A percentile compares a stretch with the other conserved stretches of the same genome.
Conservation (phyloP, 257 asterid genomes). For the Jasminum sambac region DNA sequence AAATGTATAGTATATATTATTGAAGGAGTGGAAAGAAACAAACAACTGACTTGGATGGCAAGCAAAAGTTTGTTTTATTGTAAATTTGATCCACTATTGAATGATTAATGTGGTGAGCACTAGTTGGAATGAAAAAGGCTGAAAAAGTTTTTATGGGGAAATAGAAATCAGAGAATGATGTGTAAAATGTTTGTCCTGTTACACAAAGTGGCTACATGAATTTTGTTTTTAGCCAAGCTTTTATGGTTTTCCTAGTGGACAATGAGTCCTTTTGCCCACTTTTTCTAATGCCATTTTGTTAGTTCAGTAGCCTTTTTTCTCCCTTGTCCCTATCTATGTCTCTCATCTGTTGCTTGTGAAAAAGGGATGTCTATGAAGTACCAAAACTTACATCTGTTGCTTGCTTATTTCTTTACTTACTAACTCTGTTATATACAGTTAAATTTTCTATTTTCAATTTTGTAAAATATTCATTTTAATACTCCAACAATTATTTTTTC, state of each 20-base stretch:
- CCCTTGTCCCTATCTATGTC: neutral
- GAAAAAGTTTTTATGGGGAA: slow-evolving; percentile 22
- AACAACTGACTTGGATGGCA: slow-evolving; percentile 26
- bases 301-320: neutral
- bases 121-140: slow-evolving; percentile 23
- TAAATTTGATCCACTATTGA: slow-evolving; percentile 5
- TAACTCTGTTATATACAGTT: too few species aligned
- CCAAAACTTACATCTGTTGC: too few species aligned
- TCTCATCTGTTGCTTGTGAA: slow-evolving; percentile 4
- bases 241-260: slow-evolving; percentile 49
- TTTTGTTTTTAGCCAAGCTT: slow-evolving; percentile 33
- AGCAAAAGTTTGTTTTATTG: slow-evolving; percentile 15
- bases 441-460: too few species aligned
- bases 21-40: neutral
- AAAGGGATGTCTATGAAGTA: too few species aligned
- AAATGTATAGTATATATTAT: too few species aligned
- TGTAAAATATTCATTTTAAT: too few species aligned
- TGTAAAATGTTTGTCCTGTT: slow-evolving; percentile 23
- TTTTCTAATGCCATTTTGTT: neutral
- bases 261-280: slow-evolving; percentile 29
- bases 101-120: slow-evolving; percentile 20
- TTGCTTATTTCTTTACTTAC: too few species aligned
- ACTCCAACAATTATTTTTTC: too few species aligned
- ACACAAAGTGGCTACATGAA: slow-evolving; percentile 16
- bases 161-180: slow-evolving; percentile 34